Base-by-base conservation (phyloP, 2,329 filamentous ascomycete genomes). In the Aspergillus sergii region DNA sequence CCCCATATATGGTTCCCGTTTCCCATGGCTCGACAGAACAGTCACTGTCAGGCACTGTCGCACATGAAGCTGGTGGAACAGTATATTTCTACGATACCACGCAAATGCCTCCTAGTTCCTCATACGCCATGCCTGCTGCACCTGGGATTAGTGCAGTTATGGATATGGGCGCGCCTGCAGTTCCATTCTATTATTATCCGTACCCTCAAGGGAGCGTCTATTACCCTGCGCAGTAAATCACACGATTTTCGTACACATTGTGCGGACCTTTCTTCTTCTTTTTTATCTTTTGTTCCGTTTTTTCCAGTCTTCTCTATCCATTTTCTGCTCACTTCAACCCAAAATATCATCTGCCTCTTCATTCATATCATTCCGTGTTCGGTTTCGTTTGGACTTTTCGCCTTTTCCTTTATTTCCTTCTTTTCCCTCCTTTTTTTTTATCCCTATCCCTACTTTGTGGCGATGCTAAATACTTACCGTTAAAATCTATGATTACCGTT, bases 31-130 rank as follows among this genome's bases (percentile, higher is more conserved):
- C 77, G 60, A 69, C 70, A 51, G 80, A 82, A 51, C 64, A 73
- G 8, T 78, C 81, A 34, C 87, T 86, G 67, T 78, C 81, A 3
- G 83, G 83, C 21, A 86, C 86, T 62, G 85, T 90, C 23, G 92
- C 93, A 0, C 94, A 97, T 76, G 94, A 98, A 80, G 89, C 90
- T 67, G 96, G 97, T 70, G 95, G 95, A 65, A 98, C 96, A 86
- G 93, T 97, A 0, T 98, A 96, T 78, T 99, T 97, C 76, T 94
- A 93, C 72, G 91, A 96, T 73, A 85, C 92, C 9, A 85, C 89
- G n/a, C 90, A 93, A 73, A 81, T 94, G 48, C 80, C 80, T 61
- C 71, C 80, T 39, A 75, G 75, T 54, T 87, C 86, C 67, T 79
- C 82, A 34, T 80, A 83, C 60, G 73, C 82, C 8, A 75, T 82